Base-by-base conservation (phyloP, 306 rosid genomes). In the Lathyrus sativus region DNA sequence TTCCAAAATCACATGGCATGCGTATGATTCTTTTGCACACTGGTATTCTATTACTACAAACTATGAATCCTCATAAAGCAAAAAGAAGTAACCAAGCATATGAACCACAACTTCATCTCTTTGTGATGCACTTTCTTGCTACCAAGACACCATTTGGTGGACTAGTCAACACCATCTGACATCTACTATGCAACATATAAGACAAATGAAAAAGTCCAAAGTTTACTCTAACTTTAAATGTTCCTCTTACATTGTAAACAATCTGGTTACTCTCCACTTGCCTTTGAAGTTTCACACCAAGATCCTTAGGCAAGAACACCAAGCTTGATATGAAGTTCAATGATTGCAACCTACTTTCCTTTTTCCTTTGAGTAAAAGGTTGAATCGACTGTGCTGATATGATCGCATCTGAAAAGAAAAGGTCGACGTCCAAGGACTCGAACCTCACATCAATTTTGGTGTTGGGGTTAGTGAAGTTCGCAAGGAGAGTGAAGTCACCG, bases 391-490 rank as follows among this genome's bases (percentile, higher is more conserved):
- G 89, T 22, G 82, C 60, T 66, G 96, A 79, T 76, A 91, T 88
- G 82, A 91, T 82, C 75, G 76, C 80, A 44, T 80, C 85, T 1
- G 81, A 79, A 58, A 91, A 91, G 76, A 87, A 85, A 35, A 91
- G 88, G 41, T 81, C 90, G 48, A 89, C 37, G 7, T 70, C 79
- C 45, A 85, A 78, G 12, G 83, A 82, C 82, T 87, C 91, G 12
- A 89, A 87, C 24, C 86, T 84, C 50, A 87, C 69, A 58, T 89
- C 88, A 3, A 88, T 77, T 67, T 80, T 87, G 39, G 70, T 74
- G 75, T 91, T 91, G 24, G 95, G 96, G 81, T 91, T 91, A 29
- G 97, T 65, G 67, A 91, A 85, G 46, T 89, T 91, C 37, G 91
- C 84, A 5, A 89, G 85, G 83, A 88, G 67, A 8, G 80, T 80